Conservation (phyloP, 768 basidiomycete species). For the Russula dissimulans region DNA sequence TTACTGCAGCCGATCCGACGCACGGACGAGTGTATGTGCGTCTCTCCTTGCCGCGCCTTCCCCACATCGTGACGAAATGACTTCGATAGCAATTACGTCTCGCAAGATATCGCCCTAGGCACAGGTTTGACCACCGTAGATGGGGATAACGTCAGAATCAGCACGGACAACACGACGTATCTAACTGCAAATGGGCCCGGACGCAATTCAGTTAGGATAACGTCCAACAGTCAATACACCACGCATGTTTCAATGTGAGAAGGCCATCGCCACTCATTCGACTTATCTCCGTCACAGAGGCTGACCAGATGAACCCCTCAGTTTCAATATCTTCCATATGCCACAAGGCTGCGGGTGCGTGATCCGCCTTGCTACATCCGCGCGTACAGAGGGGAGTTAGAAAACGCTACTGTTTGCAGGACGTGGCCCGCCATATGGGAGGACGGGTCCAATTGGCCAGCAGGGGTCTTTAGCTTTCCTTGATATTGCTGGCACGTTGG, state of each 20-base stretch:
- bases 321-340: conserved; percentile 48
- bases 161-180: conserved; percentile 3
- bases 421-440: conserved; percentile 57
- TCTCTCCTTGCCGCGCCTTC: neutral
- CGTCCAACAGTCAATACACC: conserved; percentile 8
- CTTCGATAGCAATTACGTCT: conserved; percentile 8
- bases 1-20: conserved; percentile 11
- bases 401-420: neutral
- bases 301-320: conserved; percentile 13
- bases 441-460: conserved; percentile 41
- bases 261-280: neutral
- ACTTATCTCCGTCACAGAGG: conserved; percentile 6
- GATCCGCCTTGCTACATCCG: conserved; percentile 6
- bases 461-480: conserved; percentile 23
- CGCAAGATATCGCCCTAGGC: neutral
- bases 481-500: neutral
- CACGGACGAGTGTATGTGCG: conserved; percentile 13
- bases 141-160: conserved; percentile 5
- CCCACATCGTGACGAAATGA: neutral
- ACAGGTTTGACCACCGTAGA: conserved; percentile 5
- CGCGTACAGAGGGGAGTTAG: conserved; percentile 4
- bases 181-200: conserved; percentile 7
- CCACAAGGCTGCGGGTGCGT: conserved; percentile 50
- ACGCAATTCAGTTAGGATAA: conserved; percentile 16
- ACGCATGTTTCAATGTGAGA: conserved; percentile 35